Evolutionary conservation across 495 filamentous ascomycete genomes (phyloP).

Genomic region (Penicillium cinerascens): DNA sequence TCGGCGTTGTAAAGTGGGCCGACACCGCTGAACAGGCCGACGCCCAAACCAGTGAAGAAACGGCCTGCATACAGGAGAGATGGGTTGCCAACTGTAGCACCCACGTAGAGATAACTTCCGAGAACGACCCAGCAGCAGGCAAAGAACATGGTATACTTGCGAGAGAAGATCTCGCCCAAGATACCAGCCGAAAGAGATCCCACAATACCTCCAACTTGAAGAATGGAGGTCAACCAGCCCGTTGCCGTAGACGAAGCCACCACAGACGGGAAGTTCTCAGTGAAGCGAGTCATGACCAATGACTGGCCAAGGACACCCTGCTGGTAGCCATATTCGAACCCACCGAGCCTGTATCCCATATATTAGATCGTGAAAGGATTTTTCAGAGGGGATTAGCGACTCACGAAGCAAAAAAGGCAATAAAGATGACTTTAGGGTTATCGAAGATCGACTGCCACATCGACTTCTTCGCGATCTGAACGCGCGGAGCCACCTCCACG

Average conservation of each 20-base stretch:
- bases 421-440: slow-evolving; percentile 40
- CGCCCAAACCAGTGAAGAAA: slow-evolving; percentile 64
- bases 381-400: not conserved
- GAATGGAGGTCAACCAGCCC: slow-evolving; percentile 50
- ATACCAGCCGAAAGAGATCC: slow-evolving; percentile 59
- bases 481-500: slow-evolving; percentile 18
- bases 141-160: slow-evolving; percentile 67
- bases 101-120: slow-evolving; percentile 52
- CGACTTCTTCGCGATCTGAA: slow-evolving; percentile 25
- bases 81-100: slow-evolving; percentile 54
- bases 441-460: slow-evolving; percentile 32
- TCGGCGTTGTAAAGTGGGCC: slow-evolving; percentile 72
- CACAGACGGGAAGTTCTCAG: slow-evolving; percentile 40
- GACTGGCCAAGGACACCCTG: slow-evolving; percentile 44
- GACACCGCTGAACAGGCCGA: slow-evolving; percentile 56
- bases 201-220: slow-evolving; percentile 73
- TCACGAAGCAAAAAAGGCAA: slow-evolving; percentile 45
- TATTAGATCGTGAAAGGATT: not conserved
- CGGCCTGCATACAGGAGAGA: slow-evolving; percentile 63
- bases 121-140: slow-evolving; percentile 66
- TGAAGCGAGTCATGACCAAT: slow-evolving; percentile 42
- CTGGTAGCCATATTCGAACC: slow-evolving; percentile 48
- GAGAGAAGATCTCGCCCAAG: slow-evolving; percentile 60
- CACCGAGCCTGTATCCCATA: slow-evolving; percentile 31
- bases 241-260: slow-evolving; percentile 37